These are phyloP conservation scores for Pharnaceum exiguum DNA, from an alignment of 148 eudicot genomes.

Conservation along the genomic window DNA sequence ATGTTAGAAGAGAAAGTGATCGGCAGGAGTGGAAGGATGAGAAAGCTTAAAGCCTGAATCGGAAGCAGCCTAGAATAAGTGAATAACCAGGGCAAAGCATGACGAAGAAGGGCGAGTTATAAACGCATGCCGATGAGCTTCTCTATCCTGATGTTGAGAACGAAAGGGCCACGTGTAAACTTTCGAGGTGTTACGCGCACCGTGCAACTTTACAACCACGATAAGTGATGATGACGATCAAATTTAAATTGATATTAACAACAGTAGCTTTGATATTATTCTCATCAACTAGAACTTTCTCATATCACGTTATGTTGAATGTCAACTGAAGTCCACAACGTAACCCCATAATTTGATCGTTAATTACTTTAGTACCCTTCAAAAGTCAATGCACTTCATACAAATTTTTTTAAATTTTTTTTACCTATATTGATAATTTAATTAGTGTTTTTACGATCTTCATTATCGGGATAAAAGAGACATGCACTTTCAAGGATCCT, in stretches of 20 bases:
- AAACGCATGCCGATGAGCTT: slow-evolving; percentile 22
- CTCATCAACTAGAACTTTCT: not conserved
- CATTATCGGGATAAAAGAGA: slow-evolving; percentile 12
- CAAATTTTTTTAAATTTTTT: not conserved
- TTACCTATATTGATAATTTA: not conserved
- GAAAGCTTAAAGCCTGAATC: not conserved
- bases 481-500: slow-evolving; percentile 8
- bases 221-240: slow-evolving; percentile 4
- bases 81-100: slow-evolving; percentile 53
- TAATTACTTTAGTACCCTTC: slow-evolving; percentile 15
- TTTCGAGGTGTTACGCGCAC: not conserved
- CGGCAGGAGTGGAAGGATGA: not conserved
- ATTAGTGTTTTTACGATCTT: not conserved
- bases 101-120: slow-evolving; percentile 28
- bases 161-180: slow-evolving; percentile 26
- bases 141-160: no score
- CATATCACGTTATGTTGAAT: slow-evolving; percentile 21
- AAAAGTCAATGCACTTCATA: slow-evolving; percentile 32
- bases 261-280: not conserved
- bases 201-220: not conserved
- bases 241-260: slow-evolving; percentile 8
- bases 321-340: slow-evolving; percentile 28
- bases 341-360: slow-evolving; percentile 22
- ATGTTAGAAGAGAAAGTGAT: no score
- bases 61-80: not conserved